phyloP scores from a whole-genome alignment of 2,329 filamentous ascomycete species.

The Venturia effusa region DNA sequence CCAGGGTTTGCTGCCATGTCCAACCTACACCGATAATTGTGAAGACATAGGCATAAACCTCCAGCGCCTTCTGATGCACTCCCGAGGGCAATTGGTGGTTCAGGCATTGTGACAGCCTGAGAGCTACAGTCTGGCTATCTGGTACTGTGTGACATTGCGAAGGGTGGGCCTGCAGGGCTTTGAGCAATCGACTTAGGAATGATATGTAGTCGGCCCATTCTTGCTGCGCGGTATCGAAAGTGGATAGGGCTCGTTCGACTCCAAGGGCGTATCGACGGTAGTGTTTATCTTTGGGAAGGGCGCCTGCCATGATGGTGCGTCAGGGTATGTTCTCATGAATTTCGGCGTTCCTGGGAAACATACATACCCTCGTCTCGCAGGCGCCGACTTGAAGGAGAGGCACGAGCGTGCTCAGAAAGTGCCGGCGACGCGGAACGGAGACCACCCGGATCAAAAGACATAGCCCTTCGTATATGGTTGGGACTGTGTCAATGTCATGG shows the following conservation, averaged over 20 bases:
- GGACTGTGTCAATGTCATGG: not conserved
- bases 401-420: slow-evolving; percentile 59
- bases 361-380: slow-evolving; percentile 69
- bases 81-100: slow-evolving; percentile 89
- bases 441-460: slow-evolving; percentile 53
- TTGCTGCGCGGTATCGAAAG: slow-evolving; percentile 88
- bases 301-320: slow-evolving; percentile 37
- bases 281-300: slow-evolving; percentile 49
- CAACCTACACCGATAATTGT: slow-evolving; percentile 60
- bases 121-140: slow-evolving; percentile 71
- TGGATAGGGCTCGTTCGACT: slow-evolving; percentile 73
- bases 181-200: slow-evolving; percentile 80
- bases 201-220: slow-evolving; percentile 99
- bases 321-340: not conserved
- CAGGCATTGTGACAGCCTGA: slow-evolving; percentile 87
- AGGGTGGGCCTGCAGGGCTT: slow-evolving; percentile 85
- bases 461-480: slow-evolving; percentile 25
- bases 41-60: slow-evolving; percentile 88
- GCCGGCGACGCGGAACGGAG: slow-evolving; percentile 60
- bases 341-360: slow-evolving; percentile 13
- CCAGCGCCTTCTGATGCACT: slow-evolving; percentile 92
- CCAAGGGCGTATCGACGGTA: slow-evolving; percentile 84
- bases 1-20: not conserved
- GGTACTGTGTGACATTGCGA: slow-evolving; percentile 59
- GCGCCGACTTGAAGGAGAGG: slow-evolving; percentile 63